Evolutionary conservation across 176 grass and related monocot genomes (phyloP), one percentile per base, ranked within the genome.

Genomic region (Olyra latifolia): DNA sequence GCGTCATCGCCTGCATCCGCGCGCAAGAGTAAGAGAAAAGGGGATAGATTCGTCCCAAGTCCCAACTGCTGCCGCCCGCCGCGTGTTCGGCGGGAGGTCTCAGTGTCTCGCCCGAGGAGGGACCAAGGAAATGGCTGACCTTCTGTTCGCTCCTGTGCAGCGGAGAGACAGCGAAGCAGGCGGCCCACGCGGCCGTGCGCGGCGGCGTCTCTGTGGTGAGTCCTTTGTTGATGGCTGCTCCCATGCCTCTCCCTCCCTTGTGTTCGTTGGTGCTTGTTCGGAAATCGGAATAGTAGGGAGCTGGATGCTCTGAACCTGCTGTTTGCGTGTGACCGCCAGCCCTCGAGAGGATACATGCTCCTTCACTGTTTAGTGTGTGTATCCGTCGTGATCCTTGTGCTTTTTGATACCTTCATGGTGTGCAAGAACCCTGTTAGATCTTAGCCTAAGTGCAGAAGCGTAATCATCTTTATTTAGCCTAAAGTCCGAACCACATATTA

Each of bases 141-240:
- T 42, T 42, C 32, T 32, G 22, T 32, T 56, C 27, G 42, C 45
- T 72, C 30, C 47, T 77, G 54, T 35, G 80, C 82, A 94, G 94
- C 32, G 69, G 75, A 13, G 72, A 89, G 76, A 87, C 74, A 62
- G 92, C 89, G 28, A 73, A 90, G 87, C 79, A 87, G 72, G 94
- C 94, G 29, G 94, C 94, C 30, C 66, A 71, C 35, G 89, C 91
- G 54, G 94, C 91, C 46, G 84, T 94, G 19, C 75, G 62, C 8
- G 91, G 95, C 13, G 91, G 91, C 41, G 41, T 94, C 67, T 92
- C 94, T 25, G 91, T 97, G 82, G 94, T 94, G 78, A 92, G 95
- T 88, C 30, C 4, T 12, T 10, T 0, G 62, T n/a, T 66, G 62
- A 17, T 32, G 16, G 13, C 1, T 22, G 45, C 11, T 71, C 32